These are phyloP conservation scores for Podospora pseudoanserina DNA, from an alignment of 495 filamentous ascomycete genomes.

Conservation along the genomic window DNA sequence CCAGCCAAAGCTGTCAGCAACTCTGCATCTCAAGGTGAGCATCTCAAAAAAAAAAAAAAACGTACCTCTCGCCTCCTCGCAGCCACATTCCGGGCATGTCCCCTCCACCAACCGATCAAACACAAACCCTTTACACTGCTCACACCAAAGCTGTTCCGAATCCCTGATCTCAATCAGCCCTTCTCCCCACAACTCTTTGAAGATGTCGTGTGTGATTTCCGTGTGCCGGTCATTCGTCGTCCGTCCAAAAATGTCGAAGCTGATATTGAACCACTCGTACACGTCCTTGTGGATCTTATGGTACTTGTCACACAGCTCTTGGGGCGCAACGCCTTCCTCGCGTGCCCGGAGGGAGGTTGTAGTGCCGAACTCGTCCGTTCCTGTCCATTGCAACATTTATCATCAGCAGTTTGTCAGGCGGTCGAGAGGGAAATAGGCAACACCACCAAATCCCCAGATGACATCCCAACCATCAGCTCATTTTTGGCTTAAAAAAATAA, in stretches of 20 bases:
- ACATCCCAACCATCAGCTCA: no score
- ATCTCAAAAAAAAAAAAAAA: background rate
- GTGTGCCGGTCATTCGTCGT: constrained; percentile 75
- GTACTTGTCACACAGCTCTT: constrained; percentile 76
- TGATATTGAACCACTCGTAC: constrained; percentile 61
- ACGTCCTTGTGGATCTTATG: constrained; percentile 70
- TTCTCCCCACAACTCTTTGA: constrained; percentile 66
- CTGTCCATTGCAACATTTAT: background rate
- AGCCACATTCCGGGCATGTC: constrained; percentile 71
- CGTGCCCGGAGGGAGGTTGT: constrained; percentile 66
- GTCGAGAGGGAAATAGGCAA: background rate
- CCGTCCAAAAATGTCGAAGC: constrained; percentile 61
- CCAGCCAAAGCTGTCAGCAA: background rate
- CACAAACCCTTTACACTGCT: constrained; percentile 71
- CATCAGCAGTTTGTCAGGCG: background rate
- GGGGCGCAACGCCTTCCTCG: constrained; percentile 53
- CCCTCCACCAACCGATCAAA: constrained; percentile 89
- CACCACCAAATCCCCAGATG: no score
- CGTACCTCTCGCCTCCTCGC: constrained; percentile 69
- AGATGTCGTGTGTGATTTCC: constrained; percentile 75
- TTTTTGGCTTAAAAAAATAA: no score
- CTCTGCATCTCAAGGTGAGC: background rate
- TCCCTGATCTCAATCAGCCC: constrained; percentile 70
- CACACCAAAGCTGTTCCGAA: constrained; percentile 71
- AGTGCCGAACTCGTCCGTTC: constrained; percentile 56